Percentiles rank a stretch among this genome's conserved stretches.
These are phyloP conservation scores for Apiotrichum siamense DNA, from an alignment of 1,284 basidiomycete species.

Conservation along the genomic window DNA sequence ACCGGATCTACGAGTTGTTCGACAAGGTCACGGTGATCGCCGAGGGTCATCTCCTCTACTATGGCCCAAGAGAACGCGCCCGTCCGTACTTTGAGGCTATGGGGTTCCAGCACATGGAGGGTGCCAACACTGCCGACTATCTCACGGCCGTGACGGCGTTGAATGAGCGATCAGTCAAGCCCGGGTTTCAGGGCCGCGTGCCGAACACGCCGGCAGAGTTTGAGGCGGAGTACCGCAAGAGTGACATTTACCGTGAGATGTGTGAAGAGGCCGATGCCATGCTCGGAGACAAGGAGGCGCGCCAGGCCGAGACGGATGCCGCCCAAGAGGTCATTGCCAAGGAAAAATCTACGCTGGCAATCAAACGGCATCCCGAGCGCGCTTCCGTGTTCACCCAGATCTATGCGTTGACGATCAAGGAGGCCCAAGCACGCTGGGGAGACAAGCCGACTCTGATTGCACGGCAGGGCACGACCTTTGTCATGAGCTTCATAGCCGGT, in stretches of 20 bases:
- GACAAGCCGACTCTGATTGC: conserved; percentile 27
- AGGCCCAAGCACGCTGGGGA: conserved; percentile 43
- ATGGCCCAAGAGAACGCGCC: conserved; percentile 65
- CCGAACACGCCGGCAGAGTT: conserved; percentile 61
- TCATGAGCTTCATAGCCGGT: conserved; percentile 53
- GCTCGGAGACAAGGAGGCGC: conserved; percentile 17
- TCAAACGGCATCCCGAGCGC: conserved; percentile 20
- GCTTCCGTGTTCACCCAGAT: conserved; percentile 33
- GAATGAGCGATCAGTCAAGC: conserved; percentile 55
- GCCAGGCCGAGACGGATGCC: conserved; percentile 19
- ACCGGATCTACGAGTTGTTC: conserved; percentile 54
- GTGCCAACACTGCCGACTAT: conserved; percentile 56
- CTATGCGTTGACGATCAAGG: conserved; percentile 31
- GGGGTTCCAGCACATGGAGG: conserved; percentile 57
- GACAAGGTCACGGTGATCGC: conserved; percentile 59
- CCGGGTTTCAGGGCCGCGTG: conserved; percentile 50
- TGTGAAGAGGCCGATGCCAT: conserved; percentile 32
- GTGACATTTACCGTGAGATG: conserved; percentile 29
- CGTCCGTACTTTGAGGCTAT: conserved; percentile 70
- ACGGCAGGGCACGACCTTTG: conserved; percentile 33
- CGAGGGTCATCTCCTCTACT: conserved; percentile 74
- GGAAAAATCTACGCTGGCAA: conserved; percentile 23
- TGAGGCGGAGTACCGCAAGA: conserved; percentile 27
- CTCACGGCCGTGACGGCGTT: conserved; percentile 56
- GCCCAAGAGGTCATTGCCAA: conserved; percentile 17